Evolutionary conservation across 106 monocot species (phyloP).

Genomic region (Iris macrosiphon): DNA sequence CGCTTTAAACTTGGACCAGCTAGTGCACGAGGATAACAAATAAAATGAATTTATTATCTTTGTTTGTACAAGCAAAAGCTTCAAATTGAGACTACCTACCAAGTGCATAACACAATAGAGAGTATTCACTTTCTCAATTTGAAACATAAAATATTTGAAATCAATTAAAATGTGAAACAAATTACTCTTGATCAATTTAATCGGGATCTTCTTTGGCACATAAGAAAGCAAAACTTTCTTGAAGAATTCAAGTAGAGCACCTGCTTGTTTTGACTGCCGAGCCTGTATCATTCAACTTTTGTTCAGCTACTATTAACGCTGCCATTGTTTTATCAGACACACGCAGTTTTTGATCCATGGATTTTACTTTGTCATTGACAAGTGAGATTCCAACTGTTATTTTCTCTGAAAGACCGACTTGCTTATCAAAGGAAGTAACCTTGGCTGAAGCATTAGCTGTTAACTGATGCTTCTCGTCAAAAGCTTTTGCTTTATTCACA

Average conservation of each 20-base stretch:
- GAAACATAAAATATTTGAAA: no score
- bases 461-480: conserved; percentile 84
- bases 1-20: no score
- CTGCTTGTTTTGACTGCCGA: conserved; percentile 83
- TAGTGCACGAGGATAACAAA: no score
- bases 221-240: neutral
- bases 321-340: conserved; percentile 93
- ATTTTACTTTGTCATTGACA: conserved; percentile 94
- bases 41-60: no score
- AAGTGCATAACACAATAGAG: no score
- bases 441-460: conserved; percentile 81
- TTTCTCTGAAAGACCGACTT: conserved; percentile 84
- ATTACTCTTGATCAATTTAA: no score
- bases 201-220: no score
- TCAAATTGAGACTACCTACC: no score
- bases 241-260: conserved; percentile 42
- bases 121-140: no score
- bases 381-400: conserved; percentile 77
- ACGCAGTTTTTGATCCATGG: conserved; percentile 81
- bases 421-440: conserved; percentile 74
- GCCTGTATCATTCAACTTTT: conserved; percentile 71
- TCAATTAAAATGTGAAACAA: no score
- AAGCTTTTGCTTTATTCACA: conserved; percentile 84
- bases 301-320: conserved; percentile 66
- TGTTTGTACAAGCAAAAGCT: no score